Conservation (phyloP, 2,329 filamentous ascomycete genomes). For the Talaromyces amestolkiae region DNA sequence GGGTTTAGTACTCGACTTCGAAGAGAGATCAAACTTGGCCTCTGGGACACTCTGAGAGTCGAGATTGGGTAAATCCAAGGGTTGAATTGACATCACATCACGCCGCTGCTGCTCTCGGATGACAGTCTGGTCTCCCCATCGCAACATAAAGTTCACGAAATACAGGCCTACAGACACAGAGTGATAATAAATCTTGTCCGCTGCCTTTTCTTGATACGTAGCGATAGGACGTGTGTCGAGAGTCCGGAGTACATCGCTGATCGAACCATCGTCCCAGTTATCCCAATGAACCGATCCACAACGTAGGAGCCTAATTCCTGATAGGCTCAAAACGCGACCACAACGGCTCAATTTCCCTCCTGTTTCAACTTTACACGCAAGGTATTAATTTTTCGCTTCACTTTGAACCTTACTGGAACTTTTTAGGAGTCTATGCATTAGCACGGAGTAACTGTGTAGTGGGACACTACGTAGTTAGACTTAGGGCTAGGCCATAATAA, state of each 20-base stretch:
- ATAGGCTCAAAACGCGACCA: neutral
- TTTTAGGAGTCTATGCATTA: constrained; percentile 14
- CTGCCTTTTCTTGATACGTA: neutral
- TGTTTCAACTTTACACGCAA: neutral
- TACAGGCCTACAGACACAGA: neutral
- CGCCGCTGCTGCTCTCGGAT: neutral
- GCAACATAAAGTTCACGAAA: neutral
- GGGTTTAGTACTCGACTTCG: neutral
- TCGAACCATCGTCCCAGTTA: neutral
- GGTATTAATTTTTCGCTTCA: constrained; percentile 14
- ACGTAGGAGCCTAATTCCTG: neutral
- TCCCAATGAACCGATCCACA: neutral
- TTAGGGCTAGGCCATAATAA: constrained; percentile 10
- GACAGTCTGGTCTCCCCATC: neutral
- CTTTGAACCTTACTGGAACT: constrained; percentile 5
- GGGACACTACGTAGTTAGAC: neutral
- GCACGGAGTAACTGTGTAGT: neutral
- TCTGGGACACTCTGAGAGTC: neutral
- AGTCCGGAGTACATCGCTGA: neutral
- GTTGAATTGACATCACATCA: neutral
- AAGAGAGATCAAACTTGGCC: neutral
- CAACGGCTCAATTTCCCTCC: neutral
- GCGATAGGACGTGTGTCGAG: neutral
- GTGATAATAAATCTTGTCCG: neutral
- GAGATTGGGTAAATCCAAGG: neutral